Evolutionary conservation across 2,329 filamentous ascomycete genomes (phyloP), one percentile per base, ranked within the genome.

Genomic region (Talaromyces atroroseus): DNA sequence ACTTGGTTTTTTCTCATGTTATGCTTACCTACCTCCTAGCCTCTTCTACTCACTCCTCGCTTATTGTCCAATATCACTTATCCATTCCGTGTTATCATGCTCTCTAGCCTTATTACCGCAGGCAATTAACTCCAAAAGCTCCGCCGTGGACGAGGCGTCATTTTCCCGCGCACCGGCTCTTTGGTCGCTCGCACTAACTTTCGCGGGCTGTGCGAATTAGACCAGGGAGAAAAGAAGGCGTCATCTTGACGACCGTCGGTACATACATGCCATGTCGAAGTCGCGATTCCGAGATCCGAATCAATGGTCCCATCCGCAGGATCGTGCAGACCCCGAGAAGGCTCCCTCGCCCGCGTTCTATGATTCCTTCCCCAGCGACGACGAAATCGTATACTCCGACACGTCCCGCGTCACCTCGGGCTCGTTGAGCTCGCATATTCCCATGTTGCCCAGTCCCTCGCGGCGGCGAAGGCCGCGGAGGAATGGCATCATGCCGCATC

Each of bases 381-480:
- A 65, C 46, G 66, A 65, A 12, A 63, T 65, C 38, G 74, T 81
- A 53, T 74, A 77, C 64, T 71, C 78, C 58, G 72, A 74, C 57
- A 79, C 79, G 60, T 88, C 86, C 5, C 80, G 84, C 56, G 76
- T 78, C 12, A 74, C 69, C 32, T 69, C 69, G 21, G 64, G 62
- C 62, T 70, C 56, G 14, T 51, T 58, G 20, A 56, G 53, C 70
- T 48, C 64, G 73, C 59, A 49, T 38, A 53, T 59, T 38, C 53
- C 57, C 18, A 75, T 77, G 66, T 63, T 76, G 40, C 64, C 61
- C 44, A 63, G 66, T 53, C 63, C 68, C n/a, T 67, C 68, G 64
- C 59, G 63, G 59, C 63, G 71, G 60, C 65, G 70, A 53, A 64
- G 65, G 55, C 70, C 56, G 36, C 46, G 70, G 55, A 70, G 70